Base-by-base conservation (phyloP, 768 basidiomycete species). In the Rhizopogon rudus region DNA sequence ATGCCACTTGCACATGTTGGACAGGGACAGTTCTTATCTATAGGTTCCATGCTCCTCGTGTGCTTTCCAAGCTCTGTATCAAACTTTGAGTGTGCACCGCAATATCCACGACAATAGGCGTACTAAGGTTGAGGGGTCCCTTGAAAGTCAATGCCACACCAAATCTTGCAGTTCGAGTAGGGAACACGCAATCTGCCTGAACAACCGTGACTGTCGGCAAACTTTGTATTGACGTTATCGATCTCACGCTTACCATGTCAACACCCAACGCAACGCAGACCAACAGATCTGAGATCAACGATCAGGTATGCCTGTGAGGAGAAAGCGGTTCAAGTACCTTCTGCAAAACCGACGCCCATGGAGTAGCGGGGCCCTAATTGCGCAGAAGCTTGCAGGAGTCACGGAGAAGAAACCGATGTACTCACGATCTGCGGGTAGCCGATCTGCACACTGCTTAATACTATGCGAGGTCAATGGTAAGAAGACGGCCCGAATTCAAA, bases 331-430 rank as follows among this genome's bases (percentile, higher is more conserved):
- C 42, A 62, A 58, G 39, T 57, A 90, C 90, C 91, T 82, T 95
- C 93, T 29, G 92, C 91, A 68, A 92, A 94, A 8, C 93, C 92
- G 42, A 95, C 81, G 1, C 92, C 93, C 93, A 96, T 96, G 4
- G 87, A 86, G 72, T 95, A 96, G 60, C 92, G 80, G 8, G 93
- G 92, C 44, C 90, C 91, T 92, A 56, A 52, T 37, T 12, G 40
- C 48, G 49, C 35, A 29, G 46, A 66, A 51, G 46, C 40, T 42
- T 37, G 40, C 17, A 22, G 39, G 35, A 20, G 35, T 39, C 17
- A 28, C 39, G 17, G 31, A 13, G 33, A 52, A 44, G 33, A 52
- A 56, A 52, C 46, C 45, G 42, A 40, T 35, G 28, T 13, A 40
- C 88, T 62, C 63, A 90, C 89, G 80, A 62, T 93, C 91, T 67